Percentiles rank a stretch among this genome's conserved stretches.
Conservation (phyloP, 2,329 filamentous ascomycete genomes). For the Beauveria sp. region DNA sequence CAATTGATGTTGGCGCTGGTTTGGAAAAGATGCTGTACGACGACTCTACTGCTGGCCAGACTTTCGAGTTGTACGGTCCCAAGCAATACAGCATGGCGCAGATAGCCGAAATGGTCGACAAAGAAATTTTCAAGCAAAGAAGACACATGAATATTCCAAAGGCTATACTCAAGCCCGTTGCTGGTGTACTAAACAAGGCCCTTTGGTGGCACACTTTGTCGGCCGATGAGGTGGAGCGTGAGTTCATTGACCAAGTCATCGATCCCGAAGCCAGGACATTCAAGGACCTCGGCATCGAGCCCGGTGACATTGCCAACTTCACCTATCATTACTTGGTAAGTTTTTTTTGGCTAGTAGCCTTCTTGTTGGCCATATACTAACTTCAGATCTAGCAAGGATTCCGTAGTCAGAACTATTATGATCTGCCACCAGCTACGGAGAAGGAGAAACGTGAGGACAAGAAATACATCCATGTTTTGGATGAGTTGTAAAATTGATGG, state of each 20-base stretch:
- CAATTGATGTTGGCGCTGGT: constrained; percentile 81
- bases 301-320: constrained; percentile 75
- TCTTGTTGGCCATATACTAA: constrained; percentile 21
- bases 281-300: constrained; percentile 84
- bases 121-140: constrained; percentile 83
- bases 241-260: constrained; percentile 89
- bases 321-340: constrained; percentile 92
- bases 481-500: constrained; percentile 59
- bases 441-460: constrained; percentile 90
- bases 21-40: constrained; percentile 87
- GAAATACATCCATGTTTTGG: constrained; percentile 92
- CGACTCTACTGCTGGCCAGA: constrained; percentile 82
- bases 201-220: constrained; percentile 87
- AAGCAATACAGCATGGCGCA: constrained; percentile 86
- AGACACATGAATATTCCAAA: constrained; percentile 90
- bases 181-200: constrained; percentile 66
- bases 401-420: constrained; percentile 81
- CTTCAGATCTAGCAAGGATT: constrained; percentile 64
- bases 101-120: constrained; percentile 80
- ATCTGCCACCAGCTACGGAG: constrained; percentile 89
- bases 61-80: constrained; percentile 89
- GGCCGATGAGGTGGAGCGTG: constrained; percentile 79
- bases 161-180: constrained; percentile 65
- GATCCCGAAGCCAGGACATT: constrained; percentile 92
- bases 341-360: constrained; percentile 12